phyloP scores from a whole-genome alignment of 495 filamentous ascomycete species.

The Mytilinidion resinicola region DNA sequence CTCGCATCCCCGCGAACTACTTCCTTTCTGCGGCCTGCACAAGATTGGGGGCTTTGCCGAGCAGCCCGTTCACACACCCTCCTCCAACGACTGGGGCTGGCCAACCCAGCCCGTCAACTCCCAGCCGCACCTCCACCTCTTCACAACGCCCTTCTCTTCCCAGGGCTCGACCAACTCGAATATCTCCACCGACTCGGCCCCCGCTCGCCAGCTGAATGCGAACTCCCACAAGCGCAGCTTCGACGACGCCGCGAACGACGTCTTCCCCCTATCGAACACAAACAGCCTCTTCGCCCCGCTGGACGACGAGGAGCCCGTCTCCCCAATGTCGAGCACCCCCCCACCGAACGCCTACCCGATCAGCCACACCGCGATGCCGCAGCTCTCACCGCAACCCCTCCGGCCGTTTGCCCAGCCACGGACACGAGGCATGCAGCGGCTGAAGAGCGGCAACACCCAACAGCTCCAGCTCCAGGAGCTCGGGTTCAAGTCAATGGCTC shows the following conservation, averaged over 20 bases:
- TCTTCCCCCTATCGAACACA: conserved; percentile 1
- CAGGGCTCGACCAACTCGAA: conserved; percentile 9
- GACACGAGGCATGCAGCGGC: conserved; percentile 4
- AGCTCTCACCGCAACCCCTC: conserved; percentile 1
- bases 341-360: background rate
- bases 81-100: conserved; percentile 9
- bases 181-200: conserved; percentile 7
- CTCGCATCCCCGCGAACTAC: conserved; percentile 45
- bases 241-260: conserved; percentile 17
- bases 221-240: conserved; percentile 20
- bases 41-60: conserved; percentile 52
- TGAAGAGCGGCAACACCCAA: conserved; percentile 10
- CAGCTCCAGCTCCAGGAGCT: conserved; percentile 4
- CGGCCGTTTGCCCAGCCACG: conserved; percentile 26
- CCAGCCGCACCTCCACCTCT: conserved; percentile 11
- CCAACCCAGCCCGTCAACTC: conserved; percentile 8
- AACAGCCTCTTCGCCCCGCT: conserved; percentile 15
- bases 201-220: conserved; percentile 9
- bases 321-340: conserved; percentile 18
- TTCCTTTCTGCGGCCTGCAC: conserved; percentile 70
- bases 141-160: conserved; percentile 21
- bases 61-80: conserved; percentile 34
- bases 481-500: conserved; percentile 19
- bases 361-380: conserved; percentile 5
- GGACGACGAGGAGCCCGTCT: conserved; percentile 23